Percentiles rank a stretch among this genome's conserved stretches.
phyloP scores from a whole-genome alignment of 2,329 filamentous ascomycete genomes.

The Allantophomopsis lycopodina region DNA sequence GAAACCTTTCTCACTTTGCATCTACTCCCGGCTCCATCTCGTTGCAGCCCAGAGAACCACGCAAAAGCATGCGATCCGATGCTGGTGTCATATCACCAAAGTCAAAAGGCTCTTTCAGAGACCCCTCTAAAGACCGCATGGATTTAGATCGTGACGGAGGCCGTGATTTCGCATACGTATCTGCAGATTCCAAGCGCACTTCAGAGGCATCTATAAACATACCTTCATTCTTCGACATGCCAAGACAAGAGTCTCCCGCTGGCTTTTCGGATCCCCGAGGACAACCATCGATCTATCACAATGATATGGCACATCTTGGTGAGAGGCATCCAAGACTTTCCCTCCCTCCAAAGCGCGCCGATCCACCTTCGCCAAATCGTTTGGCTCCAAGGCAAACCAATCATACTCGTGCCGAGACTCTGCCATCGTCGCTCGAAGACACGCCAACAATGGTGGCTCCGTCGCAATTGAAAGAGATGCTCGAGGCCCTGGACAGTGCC shows the following conservation, averaged over 20 bases:
- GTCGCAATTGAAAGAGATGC: slow-evolving; percentile 38
- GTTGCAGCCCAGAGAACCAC: slow-evolving; percentile 9
- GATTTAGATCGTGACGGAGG: slow-evolving; percentile 28
- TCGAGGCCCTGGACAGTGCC: slow-evolving; percentile 25
- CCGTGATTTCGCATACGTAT: slow-evolving; percentile 39
- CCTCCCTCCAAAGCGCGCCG: slow-evolving; percentile 30
- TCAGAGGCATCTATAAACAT: slow-evolving; percentile 5
- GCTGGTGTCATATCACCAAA: too few relatives aligned
- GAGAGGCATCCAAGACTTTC: slow-evolving; percentile 41
- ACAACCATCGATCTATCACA: slow-evolving; percentile 10
- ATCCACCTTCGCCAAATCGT: slow-evolving; percentile 23
- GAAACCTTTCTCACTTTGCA: slow-evolving; percentile 29
- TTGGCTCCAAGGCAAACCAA: slow-evolving; percentile 8
- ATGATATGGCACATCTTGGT: slow-evolving; percentile 21
- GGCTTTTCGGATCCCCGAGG: slow-evolving; percentile 20
- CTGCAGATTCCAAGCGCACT: slow-evolving; percentile 33
- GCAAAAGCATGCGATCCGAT: slow-evolving; percentile 9
- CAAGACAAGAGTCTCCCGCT: slow-evolving; percentile 32
- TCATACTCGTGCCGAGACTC: slow-evolving; percentile 31
- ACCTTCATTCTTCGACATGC: slow-evolving; percentile 24
- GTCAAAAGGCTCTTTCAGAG: slow-evolving; percentile 7
- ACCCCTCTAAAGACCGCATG: slow-evolving; percentile 16
- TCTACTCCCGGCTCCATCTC: slow-evolving; percentile 13
- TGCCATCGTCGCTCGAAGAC: slow-evolving; percentile 34
- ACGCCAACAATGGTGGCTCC: slow-evolving; percentile 37